Conservation (phyloP, 148 eudicot genomes). For the Rhododendron simsii region DNA sequence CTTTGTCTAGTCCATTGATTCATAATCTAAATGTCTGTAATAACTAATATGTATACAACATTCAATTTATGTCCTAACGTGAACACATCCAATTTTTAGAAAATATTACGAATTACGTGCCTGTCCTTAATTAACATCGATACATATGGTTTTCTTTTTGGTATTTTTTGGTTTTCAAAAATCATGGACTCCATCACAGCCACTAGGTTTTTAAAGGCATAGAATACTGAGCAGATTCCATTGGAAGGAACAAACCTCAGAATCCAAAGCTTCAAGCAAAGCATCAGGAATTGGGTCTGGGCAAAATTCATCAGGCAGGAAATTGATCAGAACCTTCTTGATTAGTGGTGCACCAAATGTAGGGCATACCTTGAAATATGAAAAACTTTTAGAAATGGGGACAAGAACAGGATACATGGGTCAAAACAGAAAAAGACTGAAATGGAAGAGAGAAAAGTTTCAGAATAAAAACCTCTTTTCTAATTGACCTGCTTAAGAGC, state of each 20-base stretch:
- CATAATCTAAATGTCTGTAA: neutral
- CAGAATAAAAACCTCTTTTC: conserved; percentile 61
- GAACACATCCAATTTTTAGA: neutral
- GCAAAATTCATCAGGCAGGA: conserved; percentile 90
- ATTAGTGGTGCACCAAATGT: conserved; percentile 62
- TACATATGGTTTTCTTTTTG: neutral
- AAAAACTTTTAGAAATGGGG: neutral
- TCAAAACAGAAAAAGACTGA: neutral
- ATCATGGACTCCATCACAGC: neutral
- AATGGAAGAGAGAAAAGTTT: conserved; percentile 6
- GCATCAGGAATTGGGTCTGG: conserved; percentile 65
- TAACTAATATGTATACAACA: neutral
- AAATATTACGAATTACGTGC: neutral
- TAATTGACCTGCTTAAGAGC: conserved; percentile 60
- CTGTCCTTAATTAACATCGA: neutral
- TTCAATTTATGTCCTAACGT: neutral
- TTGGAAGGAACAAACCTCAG: conserved; percentile 48
- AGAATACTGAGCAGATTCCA: neutral
- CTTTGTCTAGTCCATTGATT: neutral
- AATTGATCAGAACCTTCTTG: conserved; percentile 62
- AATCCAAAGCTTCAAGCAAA: conserved; percentile 61
- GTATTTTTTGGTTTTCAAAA: neutral
- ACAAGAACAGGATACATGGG: neutral
- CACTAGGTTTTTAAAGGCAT: neutral
- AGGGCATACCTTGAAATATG: conserved; percentile 65